Base-by-base conservation (phyloP, 345 rosid species). In the Populus ilicifolia region DNA sequence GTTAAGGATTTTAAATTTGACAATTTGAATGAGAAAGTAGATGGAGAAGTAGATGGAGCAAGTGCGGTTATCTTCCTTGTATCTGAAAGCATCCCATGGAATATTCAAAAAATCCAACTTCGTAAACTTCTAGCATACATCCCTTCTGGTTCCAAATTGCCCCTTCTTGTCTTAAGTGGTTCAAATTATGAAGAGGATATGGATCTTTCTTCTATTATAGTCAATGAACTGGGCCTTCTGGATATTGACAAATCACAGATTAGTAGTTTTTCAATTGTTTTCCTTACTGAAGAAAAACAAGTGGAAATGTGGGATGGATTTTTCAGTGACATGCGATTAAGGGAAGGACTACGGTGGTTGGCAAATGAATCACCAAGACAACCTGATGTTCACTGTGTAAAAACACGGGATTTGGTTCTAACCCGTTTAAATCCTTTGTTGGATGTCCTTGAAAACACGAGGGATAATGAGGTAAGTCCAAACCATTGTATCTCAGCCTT, bases 311-410 rank as follows among this genome's bases (percentile, higher is more conserved):
- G 69, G 11, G 89, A 85, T 81, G 90, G 85, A 46, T 96, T 93
- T 87, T 91, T 90, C 84, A 90, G 93, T 41, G 94, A 93, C 64
- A 70, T 72, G 70, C 84, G 75, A 64, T 85, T 96, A 73, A 86
- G 93, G 80, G 89, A 89, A 70, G 99, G 99, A 73, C 79, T 93
- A 48, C 83, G 79, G 84, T 96, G 99, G 99, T 85, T 96, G 75
- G 98, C 97, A 52, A 84, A 85, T 67, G 84, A 81, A 59, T 89
- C 97, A 76, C 94, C 98, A 39, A 78, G 65, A 80, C 99, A 93
- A 77, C 94, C 97, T 67, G 81, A 80, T 74, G 84, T 96, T 80
- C 83, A 69, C 56, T 69, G 86, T 74, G 77, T 88, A 50, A 89
- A 84, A 79, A 84, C 80, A 17, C 88, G 92, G 0, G 91, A 87